Base-by-base conservation (phyloP, 2,329 filamentous ascomycete species). In the Gaeumannomyces tritici region DNA sequence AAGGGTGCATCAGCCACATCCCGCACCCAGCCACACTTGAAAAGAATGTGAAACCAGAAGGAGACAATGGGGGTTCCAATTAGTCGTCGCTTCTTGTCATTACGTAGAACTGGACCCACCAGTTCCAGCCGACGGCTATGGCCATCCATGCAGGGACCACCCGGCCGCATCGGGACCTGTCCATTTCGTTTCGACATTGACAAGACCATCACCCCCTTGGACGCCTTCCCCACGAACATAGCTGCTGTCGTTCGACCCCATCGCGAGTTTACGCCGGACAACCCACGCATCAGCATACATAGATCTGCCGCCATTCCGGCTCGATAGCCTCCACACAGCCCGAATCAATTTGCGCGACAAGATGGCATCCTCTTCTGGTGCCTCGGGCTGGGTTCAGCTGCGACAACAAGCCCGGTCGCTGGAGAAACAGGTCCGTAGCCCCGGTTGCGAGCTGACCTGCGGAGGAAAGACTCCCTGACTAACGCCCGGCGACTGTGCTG, bases 331-430 rank as follows among this genome's bases (percentile, higher is more conserved):
- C 42, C 21, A 24, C 42, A 51, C 12, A n/a, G 21, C 59, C 59
- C 24, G 26, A 18, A 59, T 29, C 59, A 7, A n/a, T 54, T 54
- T 21, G n/a, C 26, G 31, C 12, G 29, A 51, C 42, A 85, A 31
- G 31, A 61, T 61, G 60, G 21, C 60, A 29, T 61, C 42, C 21
- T 51, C 60, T 18, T 61, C 60, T n/a, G 60, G 60, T 33, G 47
- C 51, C 66, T 81, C 83, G 66, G 88, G 92, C 77, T 99, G 95
- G 95, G 88, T 91, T 71, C 92, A 97, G 78, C 83, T 98, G 68
- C 90, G 95, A 70, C 92, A 97, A 74, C 93, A 98, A 77, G 91
- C 92, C 65, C 84, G 95, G 70, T 85, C 87, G 57, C 81, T 97
- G 65, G 95, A 99, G 76, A 91, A 89, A 65, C 93, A 98, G 83